Evolutionary conservation across 2,329 filamentous ascomycete genomes (phyloP).

Genomic region (Pseudocercospora musae): DNA sequence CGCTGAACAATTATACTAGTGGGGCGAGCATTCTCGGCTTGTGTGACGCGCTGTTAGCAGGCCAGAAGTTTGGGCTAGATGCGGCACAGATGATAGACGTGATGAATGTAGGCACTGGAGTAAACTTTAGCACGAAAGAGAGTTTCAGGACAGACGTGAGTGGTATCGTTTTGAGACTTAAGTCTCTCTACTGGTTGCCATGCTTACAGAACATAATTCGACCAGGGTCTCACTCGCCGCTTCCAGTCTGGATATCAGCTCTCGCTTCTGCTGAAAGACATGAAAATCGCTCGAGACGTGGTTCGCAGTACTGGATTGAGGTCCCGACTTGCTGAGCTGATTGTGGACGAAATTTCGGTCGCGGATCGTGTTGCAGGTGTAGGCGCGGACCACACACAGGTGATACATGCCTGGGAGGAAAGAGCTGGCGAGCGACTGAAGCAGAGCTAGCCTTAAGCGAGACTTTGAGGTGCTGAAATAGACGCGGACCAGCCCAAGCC

Average conservation of each 20-base stretch:
- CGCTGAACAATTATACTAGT: slow-evolving; percentile 34
- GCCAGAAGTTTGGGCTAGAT: slow-evolving; percentile 35
- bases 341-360: slow-evolving; percentile 29
- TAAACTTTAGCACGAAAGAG: slow-evolving; percentile 36
- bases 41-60: slow-evolving; percentile 32
- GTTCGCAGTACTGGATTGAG: slow-evolving; percentile 31
- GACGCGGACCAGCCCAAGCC: neutral
- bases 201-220: neutral
- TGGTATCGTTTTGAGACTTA: neutral
- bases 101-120: slow-evolving; percentile 40
- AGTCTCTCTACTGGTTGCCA: neutral
- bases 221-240: slow-evolving; percentile 20
- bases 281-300: slow-evolving; percentile 34
- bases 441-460: slow-evolving; percentile 18
- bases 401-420: slow-evolving; percentile 34
- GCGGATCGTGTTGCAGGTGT: slow-evolving; percentile 28
- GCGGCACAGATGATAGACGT: slow-evolving; percentile 39
- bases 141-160: slow-evolving; percentile 22
- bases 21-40: slow-evolving; percentile 31
- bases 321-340: slow-evolving; percentile 27
- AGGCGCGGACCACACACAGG: slow-evolving; percentile 33
- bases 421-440: slow-evolving; percentile 31
- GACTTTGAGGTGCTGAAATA: neutral
- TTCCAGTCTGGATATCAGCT: slow-evolving; percentile 35
- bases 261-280: slow-evolving; percentile 33